Evolutionary conservation across 2,329 filamentous ascomycete genomes (phyloP).

Genomic region (Diaporthe sp.): DNA sequence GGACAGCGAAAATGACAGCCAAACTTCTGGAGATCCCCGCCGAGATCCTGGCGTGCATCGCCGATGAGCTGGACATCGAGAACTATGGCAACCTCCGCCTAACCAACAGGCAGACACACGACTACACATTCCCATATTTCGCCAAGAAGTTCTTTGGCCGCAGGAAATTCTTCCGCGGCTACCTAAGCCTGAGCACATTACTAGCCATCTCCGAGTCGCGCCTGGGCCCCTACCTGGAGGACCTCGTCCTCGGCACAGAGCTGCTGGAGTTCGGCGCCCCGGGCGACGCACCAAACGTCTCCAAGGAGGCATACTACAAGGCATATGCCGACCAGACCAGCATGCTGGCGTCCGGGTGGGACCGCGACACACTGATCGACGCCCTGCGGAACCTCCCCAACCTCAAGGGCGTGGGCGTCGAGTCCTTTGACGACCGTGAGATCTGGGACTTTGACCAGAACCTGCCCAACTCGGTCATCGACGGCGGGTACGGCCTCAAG

Average conservation of each 20-base stretch:
- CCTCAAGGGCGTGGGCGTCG: conserved; percentile 2
- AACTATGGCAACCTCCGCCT: conserved; percentile 29
- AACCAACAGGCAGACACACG: conserved; percentile 4
- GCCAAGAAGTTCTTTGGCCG: conserved; percentile 31
- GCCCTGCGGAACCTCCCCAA: conserved; percentile 4
- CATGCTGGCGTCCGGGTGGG: conserved; percentile 25
- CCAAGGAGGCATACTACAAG: neutral
- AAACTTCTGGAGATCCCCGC: conserved; percentile 25
- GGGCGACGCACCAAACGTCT: neutral
- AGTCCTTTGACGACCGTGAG: conserved; percentile 20
- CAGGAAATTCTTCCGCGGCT: conserved; percentile 29
- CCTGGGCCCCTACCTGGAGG: conserved; percentile 12
- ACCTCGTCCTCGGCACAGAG: conserved; percentile 13
- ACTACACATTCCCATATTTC: conserved; percentile 27
- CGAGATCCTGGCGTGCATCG: conserved; percentile 32
- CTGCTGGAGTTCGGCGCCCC: neutral
- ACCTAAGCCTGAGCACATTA: conserved; percentile 31
- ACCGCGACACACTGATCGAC: conserved; percentile 12
- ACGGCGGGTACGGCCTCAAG: conserved; percentile 31
- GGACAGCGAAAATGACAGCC: neutral
- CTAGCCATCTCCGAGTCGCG: conserved; percentile 29
- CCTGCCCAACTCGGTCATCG: neutral
- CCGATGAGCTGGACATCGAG: conserved; percentile 6
- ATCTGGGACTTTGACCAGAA: conserved; percentile 3
- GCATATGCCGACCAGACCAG: conserved; percentile 28